A percentile compares a stretch with the other conserved stretches of the same genome.
phyloP scores from a whole-genome alignment of 2,329 filamentous ascomycete species.

The Talaromyces sp. region DNA sequence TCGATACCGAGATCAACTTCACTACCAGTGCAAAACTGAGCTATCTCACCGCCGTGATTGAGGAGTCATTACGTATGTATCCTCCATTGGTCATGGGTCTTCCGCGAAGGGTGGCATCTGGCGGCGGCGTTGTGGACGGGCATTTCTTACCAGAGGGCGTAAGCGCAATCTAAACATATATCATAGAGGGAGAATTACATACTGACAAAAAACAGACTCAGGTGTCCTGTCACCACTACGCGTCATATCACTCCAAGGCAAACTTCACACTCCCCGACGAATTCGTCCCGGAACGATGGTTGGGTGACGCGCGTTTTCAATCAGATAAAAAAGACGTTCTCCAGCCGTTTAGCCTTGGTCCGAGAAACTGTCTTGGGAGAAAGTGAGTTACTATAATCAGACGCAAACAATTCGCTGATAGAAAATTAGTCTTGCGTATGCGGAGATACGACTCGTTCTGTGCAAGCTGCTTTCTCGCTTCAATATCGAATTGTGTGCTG shows the following conservation, averaged over 20 bases:
- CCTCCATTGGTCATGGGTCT: conserved; percentile 25
- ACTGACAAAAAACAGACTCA: conserved; percentile 31
- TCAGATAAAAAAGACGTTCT: conserved; percentile 40
- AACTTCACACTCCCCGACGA: conserved; percentile 42
- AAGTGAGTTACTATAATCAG: conserved; percentile 35
- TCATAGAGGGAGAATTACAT: background rate
- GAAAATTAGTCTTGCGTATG: conserved; percentile 40
- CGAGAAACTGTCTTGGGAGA: conserved; percentile 47
- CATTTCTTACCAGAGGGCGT: conserved; percentile 14
- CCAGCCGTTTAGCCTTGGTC: conserved; percentile 46
- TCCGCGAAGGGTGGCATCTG: conserved; percentile 16
- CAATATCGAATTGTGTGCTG: conserved; percentile 38
- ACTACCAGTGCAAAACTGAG: conserved; percentile 21
- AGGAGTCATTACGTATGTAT: conserved; percentile 40
- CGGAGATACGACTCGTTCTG: conserved; percentile 48
- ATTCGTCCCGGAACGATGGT: conserved; percentile 43
- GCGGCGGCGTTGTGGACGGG: conserved; percentile 17
- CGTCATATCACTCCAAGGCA: conserved; percentile 38
- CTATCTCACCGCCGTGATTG: conserved; percentile 38
- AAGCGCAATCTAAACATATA: background rate
- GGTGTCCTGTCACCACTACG: conserved; percentile 37
- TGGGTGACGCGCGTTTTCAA: conserved; percentile 26
- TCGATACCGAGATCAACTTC: conserved; percentile 34
- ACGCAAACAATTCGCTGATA: background rate
- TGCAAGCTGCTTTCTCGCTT: conserved; percentile 46